phyloP scores from a whole-genome alignment of 2,329 filamentous ascomycete genomes.

The Nemania sp. region DNA sequence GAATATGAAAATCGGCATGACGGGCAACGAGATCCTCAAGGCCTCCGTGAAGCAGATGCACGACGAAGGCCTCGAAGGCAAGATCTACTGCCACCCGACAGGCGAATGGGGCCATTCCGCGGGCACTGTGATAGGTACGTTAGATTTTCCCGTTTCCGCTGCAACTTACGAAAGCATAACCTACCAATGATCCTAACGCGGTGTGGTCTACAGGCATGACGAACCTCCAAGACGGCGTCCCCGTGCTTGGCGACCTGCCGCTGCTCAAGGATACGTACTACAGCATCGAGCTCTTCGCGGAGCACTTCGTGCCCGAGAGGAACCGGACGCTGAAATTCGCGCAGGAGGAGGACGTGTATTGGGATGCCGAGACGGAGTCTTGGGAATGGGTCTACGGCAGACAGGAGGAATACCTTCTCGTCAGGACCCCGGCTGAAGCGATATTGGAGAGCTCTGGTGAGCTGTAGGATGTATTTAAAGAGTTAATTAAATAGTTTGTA shows the following conservation, averaged over 20 bases:
- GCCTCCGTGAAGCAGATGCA: conserved; percentile 46
- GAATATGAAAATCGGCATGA: conserved; percentile 49
- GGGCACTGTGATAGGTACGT: conserved; percentile 50
- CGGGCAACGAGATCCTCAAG: conserved; percentile 50
- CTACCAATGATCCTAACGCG: not conserved
- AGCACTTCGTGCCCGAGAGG: conserved; percentile 50
- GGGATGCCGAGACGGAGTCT: conserved; percentile 42
- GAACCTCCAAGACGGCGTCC: conserved; percentile 52
- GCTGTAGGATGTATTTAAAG: conserved; percentile 7
- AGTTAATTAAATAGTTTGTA: not conserved
- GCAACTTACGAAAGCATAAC: not conserved
- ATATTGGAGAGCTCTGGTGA: conserved; percentile 17
- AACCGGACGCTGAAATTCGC: conserved; percentile 51
- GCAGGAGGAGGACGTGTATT: conserved; percentile 55
- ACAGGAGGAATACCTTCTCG: conserved; percentile 49
- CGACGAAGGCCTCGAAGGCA: conserved; percentile 49
- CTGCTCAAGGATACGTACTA: conserved; percentile 52
- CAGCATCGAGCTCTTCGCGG: conserved; percentile 54
- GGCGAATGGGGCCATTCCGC: conserved; percentile 56
- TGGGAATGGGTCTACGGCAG: conserved; percentile 55
- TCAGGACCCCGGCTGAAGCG: conserved; percentile 33
- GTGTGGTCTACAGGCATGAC: conserved; percentile 47
- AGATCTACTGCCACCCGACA: conserved; percentile 53
- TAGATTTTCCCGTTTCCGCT: not conserved
- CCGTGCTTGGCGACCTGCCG: conserved; percentile 50